A percentile compares a stretch with the other conserved stretches of the same genome.
phyloP scores from a whole-genome alignment of 164 flowering plant genomes.

The Vitis riparia region DNA sequence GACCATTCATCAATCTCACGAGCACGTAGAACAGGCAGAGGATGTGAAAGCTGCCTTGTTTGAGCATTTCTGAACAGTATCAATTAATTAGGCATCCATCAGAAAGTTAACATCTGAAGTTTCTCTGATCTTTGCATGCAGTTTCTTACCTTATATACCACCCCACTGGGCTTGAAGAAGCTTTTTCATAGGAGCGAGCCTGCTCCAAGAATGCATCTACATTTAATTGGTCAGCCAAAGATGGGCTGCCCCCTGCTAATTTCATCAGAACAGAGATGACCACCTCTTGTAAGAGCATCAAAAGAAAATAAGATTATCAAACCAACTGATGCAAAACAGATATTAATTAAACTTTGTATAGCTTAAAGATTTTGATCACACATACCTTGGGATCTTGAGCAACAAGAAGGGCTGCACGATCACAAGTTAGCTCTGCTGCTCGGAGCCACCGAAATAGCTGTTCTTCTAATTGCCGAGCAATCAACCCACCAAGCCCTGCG shows the following conservation, averaged over 20 bases:
- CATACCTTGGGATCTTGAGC: conserved; percentile 94
- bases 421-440: conserved; percentile 96
- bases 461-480: conserved; percentile 82
- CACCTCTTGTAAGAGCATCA: conserved; percentile 73
- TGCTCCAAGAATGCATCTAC: conserved; percentile 98
- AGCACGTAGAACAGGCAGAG: conserved; percentile 92
- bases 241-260: conserved; percentile 95
- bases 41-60: conserved; percentile 94
- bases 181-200: conserved; percentile 97
- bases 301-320: conserved; percentile 13
- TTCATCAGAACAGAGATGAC: conserved; percentile 98
- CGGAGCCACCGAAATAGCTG: conserved; percentile 93
- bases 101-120: conserved; percentile 1
- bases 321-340: not conserved
- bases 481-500: conserved; percentile 81
- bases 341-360: not conserved
- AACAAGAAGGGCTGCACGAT: conserved; percentile 97
- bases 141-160: conserved; percentile 82
- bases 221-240: conserved; percentile 89
- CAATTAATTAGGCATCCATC: conserved; percentile 3
- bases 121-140: not conserved
- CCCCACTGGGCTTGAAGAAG: conserved; percentile 90
- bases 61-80: conserved; percentile 82
- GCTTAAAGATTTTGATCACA: not conserved
- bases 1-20: conserved; percentile 98